These are phyloP conservation scores for Antrodiella citrinella DNA, from an alignment of 768 basidiomycete species.

Conservation along the genomic window DNA sequence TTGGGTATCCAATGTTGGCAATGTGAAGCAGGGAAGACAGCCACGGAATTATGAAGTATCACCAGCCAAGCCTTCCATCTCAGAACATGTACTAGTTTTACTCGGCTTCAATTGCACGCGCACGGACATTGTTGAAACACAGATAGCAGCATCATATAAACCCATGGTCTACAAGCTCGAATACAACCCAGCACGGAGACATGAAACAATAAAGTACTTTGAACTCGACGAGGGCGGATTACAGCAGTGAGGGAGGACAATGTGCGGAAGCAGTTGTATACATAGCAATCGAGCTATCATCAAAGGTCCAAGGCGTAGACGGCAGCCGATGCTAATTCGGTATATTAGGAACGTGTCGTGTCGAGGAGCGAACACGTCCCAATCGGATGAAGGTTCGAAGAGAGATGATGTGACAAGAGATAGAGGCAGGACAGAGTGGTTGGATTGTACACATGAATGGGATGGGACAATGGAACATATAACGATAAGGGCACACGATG, in stretches of 20 bases:
- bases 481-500: neutral
- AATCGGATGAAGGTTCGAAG: neutral
- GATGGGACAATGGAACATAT: neutral
- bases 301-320: neutral
- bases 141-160: too few species aligned
- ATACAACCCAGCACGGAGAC: too few species aligned
- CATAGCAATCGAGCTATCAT: neutral
- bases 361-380: neutral
- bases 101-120: too few species aligned
- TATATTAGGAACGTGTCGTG: neutral
- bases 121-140: neutral
- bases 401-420: too few species aligned
- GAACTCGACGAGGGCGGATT: neutral
- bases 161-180: too few species aligned
- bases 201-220: too few species aligned
- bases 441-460: neutral
- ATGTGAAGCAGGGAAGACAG: too few species aligned
- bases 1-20: too few species aligned
- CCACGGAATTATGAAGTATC: too few species aligned
- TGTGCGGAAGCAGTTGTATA: neutral
- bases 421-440: too few species aligned
- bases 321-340: neutral
- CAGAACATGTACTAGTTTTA: too few species aligned
- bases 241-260: neutral
- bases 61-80: too few species aligned